Base-by-base conservation (phyloP, 768 basidiomycete species). In the Phylloporus sp. region DNA sequence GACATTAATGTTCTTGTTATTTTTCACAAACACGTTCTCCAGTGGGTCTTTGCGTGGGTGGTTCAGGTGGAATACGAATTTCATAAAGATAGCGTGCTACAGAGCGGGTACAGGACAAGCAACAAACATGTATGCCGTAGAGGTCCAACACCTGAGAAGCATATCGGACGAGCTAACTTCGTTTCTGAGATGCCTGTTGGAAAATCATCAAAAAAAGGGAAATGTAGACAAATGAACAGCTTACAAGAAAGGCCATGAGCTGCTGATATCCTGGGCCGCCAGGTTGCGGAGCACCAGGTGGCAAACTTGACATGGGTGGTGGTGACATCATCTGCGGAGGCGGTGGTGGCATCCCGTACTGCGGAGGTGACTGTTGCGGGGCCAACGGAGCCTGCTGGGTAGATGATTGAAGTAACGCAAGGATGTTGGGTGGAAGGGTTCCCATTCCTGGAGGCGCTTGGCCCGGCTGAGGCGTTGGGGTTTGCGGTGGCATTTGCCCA, bases 221-320 rank as follows among this genome's bases (percentile, higher is more conserved):
- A 9, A 12, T n/a, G 6, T 0, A 2, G 22, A 49, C 15, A 34
- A 6, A 9, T 13, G 4, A 18, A n/a, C 44, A 13, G 66, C 81
- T 70, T 53, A 87, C 86, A 56, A 85, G 71, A 61, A 81, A 88
- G 16, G 80, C 78, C 82, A 88, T 85, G 39, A 88, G 66, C 59
- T 86, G 82, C 58, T 84, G 82, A 57, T 83, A 85, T 43, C 71
- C 74, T 0, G 69, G 69, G 16, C 65, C 65, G 4, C 76, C 76
- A 1, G 73, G 68, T 49, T 76, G 74, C 11, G 72, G 67, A 26
- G 66, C 70, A 36, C 76, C 69, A 12, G 75, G 72, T 32, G 73
- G 68, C 45, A 71, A 58, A 49, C 69, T 60, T 20, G 70, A 65
- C 54, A 77, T 72, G 3, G 78, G 75, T 40, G 76, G 71, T 7